Conservation (phyloP, 73 alveolate genomes). For the Tetrahymena borealis region DNA sequence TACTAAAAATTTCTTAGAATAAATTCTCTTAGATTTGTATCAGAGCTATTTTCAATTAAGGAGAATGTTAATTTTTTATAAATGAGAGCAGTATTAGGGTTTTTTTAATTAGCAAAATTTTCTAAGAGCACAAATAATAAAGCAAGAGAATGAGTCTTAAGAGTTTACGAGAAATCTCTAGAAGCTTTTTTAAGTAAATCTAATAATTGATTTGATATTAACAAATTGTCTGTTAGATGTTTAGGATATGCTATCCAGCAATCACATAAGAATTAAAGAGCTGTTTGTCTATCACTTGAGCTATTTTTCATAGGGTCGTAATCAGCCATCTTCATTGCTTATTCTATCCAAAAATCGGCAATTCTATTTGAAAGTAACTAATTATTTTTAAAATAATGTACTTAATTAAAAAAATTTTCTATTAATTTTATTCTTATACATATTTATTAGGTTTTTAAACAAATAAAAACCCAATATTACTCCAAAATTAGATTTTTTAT, state of each 20-base stretch:
- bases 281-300: constrained; percentile 36
- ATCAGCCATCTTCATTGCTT: constrained; percentile 10
- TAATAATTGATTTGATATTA: constrained; percentile 31
- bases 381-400: neutral
- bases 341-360: constrained; percentile 19
- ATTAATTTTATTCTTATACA: too few relatives aligned
- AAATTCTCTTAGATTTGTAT: constrained; percentile 79
- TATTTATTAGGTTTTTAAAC: too few relatives aligned
- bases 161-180: constrained; percentile 55
- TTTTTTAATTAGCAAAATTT: constrained; percentile 74
- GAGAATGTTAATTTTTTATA: constrained; percentile 86
- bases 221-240: constrained; percentile 40
- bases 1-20: constrained; percentile 70
- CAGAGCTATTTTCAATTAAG: constrained; percentile 80
- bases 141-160: constrained; percentile 7
- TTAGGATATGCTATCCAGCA: constrained; percentile 61
- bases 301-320: constrained; percentile 2
- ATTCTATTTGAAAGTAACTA: constrained; percentile 29
- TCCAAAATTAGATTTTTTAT: too few relatives aligned
- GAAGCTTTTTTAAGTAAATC: constrained; percentile 55
- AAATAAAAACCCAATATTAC: too few relatives aligned
- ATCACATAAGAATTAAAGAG: constrained; percentile 53
- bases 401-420: neutral
- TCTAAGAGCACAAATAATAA: constrained; percentile 42
- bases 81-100: constrained; percentile 82